Evolutionary conservation across 139 green algal genomes (phyloP).

Genomic region (Closterium sp.): DNA sequence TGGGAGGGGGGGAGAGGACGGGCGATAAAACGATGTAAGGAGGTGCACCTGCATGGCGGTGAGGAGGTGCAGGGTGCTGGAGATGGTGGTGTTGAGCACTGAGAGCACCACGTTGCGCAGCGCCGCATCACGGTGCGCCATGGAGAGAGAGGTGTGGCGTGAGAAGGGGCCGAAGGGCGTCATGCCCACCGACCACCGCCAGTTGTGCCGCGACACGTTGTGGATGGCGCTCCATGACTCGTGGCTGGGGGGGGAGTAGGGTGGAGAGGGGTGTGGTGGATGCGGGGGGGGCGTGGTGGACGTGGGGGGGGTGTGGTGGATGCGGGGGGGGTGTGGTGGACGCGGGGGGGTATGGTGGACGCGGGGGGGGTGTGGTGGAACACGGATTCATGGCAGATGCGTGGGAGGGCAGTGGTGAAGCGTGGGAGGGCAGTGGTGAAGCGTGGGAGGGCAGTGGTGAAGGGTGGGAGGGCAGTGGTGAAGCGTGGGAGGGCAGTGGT

Average conservation of each 20-base stretch:
- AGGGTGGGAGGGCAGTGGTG: too few relatives aligned
- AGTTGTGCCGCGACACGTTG: conserved; percentile 19
- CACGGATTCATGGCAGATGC: too few relatives aligned
- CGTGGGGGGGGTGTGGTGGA: too few relatives aligned
- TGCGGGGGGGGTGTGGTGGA: too few relatives aligned
- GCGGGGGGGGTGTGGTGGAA: too few relatives aligned
- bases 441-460: too few relatives aligned
- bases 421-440: too few relatives aligned
- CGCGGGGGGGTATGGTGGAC: too few relatives aligned
- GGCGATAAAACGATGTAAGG: background rate
- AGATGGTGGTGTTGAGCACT: conserved; percentile 14
- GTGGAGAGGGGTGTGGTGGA: too few relatives aligned
- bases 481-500: too few relatives aligned
- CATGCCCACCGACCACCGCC: conserved; percentile 17
- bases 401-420: too few relatives aligned
- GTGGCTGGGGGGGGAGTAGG: background rate
- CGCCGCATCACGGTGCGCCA: conserved; percentile 17
- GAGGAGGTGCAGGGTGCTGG: conserved; percentile 1
- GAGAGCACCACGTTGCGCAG: conserved; percentile 29
- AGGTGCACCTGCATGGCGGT: background rate
- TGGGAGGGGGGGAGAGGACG: background rate
- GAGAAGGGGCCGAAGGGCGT: conserved; percentile 41
- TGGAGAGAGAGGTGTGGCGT: background rate
- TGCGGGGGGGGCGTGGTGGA: too few relatives aligned
- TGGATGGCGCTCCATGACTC: conserved; percentile 33